phyloP scores from a whole-genome alignment of 441 rosid genomes.

The Biscutella auriculata region DNA sequence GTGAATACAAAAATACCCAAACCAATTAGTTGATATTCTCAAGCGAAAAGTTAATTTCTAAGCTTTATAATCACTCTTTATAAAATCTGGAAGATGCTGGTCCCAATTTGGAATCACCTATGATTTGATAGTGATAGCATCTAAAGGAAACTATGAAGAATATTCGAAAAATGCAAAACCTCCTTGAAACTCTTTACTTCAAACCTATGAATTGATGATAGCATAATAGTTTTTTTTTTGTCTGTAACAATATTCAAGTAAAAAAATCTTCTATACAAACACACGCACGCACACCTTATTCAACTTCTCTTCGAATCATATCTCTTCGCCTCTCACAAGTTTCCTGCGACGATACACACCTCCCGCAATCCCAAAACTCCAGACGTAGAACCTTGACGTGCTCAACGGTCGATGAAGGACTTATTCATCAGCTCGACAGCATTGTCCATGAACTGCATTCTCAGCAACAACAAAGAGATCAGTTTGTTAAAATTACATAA shows the following conservation, averaged over 20 bases:
- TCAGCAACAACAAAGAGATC: conserved; percentile 7
- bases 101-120: too few species aligned
- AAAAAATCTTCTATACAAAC: conserved; percentile 15
- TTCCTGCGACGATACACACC: neutral
- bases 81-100: too few species aligned
- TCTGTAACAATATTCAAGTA: too few species aligned
- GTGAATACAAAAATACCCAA: too few species aligned
- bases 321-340: conserved; percentile 8
- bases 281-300: neutral
- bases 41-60: too few species aligned
- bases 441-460: conserved; percentile 75
- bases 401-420: conserved; percentile 65
- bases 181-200: neutral
- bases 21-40: too few species aligned
- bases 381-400: conserved; percentile 4
- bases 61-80: too few species aligned
- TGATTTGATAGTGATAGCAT: too few species aligned
- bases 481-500: neutral
- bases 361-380: conserved; percentile 16
- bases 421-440: conserved; percentile 78
- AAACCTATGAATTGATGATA: conserved; percentile 1
- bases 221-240: neutral
- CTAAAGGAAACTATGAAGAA: too few species aligned
- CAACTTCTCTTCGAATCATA: conserved; percentile 5
- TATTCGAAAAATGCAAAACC: too few species aligned